These are phyloP conservation scores for Trametes sp. DNA, from an alignment of 1,284 basidiomycete species.

Conservation along the genomic window DNA sequence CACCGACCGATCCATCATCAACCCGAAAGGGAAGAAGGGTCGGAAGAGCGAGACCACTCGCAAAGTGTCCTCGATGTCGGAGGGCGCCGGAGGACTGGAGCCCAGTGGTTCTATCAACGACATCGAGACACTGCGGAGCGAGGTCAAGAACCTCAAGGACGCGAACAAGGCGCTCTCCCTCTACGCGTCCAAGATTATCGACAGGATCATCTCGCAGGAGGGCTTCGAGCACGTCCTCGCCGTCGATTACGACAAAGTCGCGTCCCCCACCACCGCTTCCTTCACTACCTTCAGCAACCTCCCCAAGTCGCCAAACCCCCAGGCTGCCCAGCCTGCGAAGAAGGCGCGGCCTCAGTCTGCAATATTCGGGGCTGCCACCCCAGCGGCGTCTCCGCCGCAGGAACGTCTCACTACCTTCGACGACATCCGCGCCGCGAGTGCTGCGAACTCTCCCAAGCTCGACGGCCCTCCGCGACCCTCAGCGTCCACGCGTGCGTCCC, in stretches of 20 bases:
- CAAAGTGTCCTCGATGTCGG: slow-evolving; percentile 45
- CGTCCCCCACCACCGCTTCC: slow-evolving; percentile 35
- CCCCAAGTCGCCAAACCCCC: slow-evolving; percentile 40
- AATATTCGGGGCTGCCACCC: slow-evolving; percentile 52
- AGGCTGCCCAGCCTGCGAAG: slow-evolving; percentile 42
- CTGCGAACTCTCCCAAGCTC: slow-evolving; percentile 38
- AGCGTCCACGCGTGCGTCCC: slow-evolving; percentile 53
- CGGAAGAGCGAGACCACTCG: slow-evolving; percentile 57
- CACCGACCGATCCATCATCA: slow-evolving; percentile 53
- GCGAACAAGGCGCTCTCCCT: slow-evolving; percentile 94
- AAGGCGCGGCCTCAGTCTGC: slow-evolving; percentile 69
- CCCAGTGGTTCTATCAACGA: slow-evolving; percentile 55
- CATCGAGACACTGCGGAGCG: slow-evolving; percentile 73
- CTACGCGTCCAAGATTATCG: slow-evolving; percentile 96
- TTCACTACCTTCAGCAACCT: slow-evolving; percentile 41
- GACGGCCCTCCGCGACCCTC: slow-evolving; percentile 37
- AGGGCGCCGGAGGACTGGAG: slow-evolving; percentile 48
- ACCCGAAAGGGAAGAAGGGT: slow-evolving; percentile 56
- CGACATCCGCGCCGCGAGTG: slow-evolving; percentile 47
- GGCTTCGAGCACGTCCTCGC: slow-evolving; percentile 95
- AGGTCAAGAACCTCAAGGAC: slow-evolving; percentile 91
- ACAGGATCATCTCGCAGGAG: slow-evolving; percentile 92
- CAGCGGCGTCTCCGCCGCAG: slow-evolving; percentile 29
- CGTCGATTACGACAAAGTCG: slow-evolving; percentile 79
- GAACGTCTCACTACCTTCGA: slow-evolving; percentile 46